Evolutionary conservation across 2,329 filamentous ascomycete species (phyloP).

Genomic region (Purpureocillium takamizusanense): DNA sequence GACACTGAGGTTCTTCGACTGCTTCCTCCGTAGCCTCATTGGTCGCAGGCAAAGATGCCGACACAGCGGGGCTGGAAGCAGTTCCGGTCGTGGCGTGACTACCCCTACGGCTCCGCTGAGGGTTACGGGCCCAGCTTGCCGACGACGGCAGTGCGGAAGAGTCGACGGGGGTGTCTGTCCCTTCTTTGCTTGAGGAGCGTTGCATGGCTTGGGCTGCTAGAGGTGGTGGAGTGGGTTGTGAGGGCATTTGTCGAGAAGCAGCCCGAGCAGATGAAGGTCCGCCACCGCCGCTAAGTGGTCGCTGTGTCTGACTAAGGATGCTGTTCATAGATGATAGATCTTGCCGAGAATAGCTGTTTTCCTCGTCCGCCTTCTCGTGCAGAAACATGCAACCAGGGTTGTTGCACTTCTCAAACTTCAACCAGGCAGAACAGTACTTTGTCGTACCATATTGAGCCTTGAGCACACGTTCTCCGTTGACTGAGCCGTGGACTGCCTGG

Average conservation of each 20-base stretch:
- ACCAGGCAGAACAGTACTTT: constrained; percentile 96
- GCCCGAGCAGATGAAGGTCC: constrained; percentile 38
- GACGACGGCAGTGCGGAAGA: constrained; percentile 86
- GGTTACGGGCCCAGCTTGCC: constrained; percentile 80
- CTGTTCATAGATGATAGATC: constrained; percentile 93
- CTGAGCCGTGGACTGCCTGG: constrained; percentile 80
- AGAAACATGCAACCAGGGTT: constrained; percentile 98
- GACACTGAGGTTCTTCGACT: constrained; percentile 21
- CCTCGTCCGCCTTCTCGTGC: constrained; percentile 96
- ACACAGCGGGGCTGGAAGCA: constrained; percentile 73
- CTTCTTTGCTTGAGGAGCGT: constrained; percentile 70
- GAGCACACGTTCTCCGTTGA: constrained; percentile 79
- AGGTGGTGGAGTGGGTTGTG: constrained; percentile 28
- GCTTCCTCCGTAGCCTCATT: constrained; percentile 40
- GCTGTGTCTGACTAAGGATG: constrained; percentile 66
- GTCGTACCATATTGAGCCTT: constrained; percentile 80
- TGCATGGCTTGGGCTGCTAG: constrained; percentile 55
- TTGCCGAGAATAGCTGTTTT: constrained; percentile 90
- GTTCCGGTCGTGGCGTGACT: constrained; percentile 77
- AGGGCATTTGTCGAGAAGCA: constrained; percentile 40
- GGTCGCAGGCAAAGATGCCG: constrained; percentile 44
- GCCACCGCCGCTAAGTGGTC: constrained; percentile 37
- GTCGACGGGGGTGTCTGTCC: constrained; percentile 61
- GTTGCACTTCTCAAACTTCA: constrained; percentile 87
- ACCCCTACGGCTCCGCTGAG: constrained; percentile 58